Evolutionary conservation across 192 early-diverging fungal species (phyloP).

Genomic region (Geranomyces michiganensis): DNA sequence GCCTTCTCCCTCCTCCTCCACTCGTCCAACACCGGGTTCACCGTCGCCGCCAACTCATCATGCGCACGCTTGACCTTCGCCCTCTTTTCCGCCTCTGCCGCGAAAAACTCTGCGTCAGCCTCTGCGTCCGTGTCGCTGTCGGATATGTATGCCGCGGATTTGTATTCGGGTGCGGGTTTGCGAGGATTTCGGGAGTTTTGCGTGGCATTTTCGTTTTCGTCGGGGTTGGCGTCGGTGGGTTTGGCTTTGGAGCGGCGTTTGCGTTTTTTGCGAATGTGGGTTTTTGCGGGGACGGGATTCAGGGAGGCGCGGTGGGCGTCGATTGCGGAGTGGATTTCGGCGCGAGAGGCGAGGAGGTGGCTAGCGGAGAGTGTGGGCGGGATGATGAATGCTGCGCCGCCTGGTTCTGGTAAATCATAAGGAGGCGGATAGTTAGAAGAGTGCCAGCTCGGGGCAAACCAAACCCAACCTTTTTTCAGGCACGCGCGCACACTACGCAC

Average conservation of each 20-base stretch:
- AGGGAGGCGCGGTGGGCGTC: not conserved
- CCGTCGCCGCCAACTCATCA: not conserved
- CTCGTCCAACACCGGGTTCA: not conserved
- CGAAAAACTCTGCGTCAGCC: constrained; percentile 46
- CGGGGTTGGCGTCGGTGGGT: not conserved
- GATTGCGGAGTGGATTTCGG: no score
- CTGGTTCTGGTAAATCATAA: no score
- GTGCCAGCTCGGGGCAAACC: no score
- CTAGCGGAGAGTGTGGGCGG: no score
- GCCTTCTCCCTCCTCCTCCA: not conserved
- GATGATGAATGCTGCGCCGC: no score
- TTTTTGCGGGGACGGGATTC: not conserved
- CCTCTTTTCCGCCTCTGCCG: constrained; percentile 31
- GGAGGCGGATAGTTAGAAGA: no score
- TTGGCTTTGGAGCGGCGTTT: not conserved
- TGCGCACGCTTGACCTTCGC: constrained; percentile 4
- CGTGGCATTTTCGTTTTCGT: not conserved
- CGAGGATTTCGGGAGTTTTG: not conserved
- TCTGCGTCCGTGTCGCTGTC: constrained; percentile 55
- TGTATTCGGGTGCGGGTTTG: not conserved
- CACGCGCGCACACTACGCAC: not conserved
- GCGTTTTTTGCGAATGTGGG: not conserved
- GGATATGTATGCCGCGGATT: constrained; percentile 47
- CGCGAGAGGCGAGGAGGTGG: no score
- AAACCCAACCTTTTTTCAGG: no score